These are phyloP conservation scores for Salix caprea DNA, from an alignment of 345 rosid species.

Conservation along the genomic window DNA sequence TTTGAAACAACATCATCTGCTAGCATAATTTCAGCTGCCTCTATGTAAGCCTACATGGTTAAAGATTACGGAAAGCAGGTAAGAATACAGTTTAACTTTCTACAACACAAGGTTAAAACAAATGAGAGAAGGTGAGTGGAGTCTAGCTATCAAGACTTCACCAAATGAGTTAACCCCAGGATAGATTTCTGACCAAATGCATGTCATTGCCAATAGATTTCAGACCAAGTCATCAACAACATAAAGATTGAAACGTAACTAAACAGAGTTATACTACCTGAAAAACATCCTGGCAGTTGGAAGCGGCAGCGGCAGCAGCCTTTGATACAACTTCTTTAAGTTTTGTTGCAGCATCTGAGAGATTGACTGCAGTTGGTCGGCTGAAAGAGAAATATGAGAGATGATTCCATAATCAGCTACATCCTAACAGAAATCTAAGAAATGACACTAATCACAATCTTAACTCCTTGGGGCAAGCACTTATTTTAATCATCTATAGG, in stretches of 20 bases:
- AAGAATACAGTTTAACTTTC: background rate
- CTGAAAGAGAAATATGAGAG: conserved; percentile 35
- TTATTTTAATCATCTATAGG: background rate
- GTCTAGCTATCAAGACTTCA: too few species aligned
- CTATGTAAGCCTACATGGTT: conserved; percentile 50
- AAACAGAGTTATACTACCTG: conserved; percentile 35
- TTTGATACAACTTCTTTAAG: conserved; percentile 56
- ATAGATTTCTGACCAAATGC: too few species aligned
- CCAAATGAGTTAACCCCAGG: too few species aligned
- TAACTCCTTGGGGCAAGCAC: background rate
- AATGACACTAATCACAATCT: background rate
- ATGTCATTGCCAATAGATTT: background rate
- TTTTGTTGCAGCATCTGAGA: conserved; percentile 81
- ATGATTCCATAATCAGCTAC: conserved; percentile 7
- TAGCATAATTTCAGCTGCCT: conserved; percentile 84
- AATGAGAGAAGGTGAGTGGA: background rate
- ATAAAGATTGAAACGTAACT: background rate
- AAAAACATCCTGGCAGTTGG: conserved; percentile 43
- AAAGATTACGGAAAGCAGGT: background rate
- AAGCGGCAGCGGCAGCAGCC: conserved; percentile 36
- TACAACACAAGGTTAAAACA: background rate
- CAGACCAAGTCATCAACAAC: background rate
- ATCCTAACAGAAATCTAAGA: background rate
- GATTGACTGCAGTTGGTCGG: conserved; percentile 89
- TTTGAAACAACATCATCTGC: conserved; percentile 87